Percentiles rank a stretch among this genome's conserved stretches.
phyloP scores from a whole-genome alignment of 495 filamentous ascomycete genomes.

The Xylaria intraflava region DNA sequence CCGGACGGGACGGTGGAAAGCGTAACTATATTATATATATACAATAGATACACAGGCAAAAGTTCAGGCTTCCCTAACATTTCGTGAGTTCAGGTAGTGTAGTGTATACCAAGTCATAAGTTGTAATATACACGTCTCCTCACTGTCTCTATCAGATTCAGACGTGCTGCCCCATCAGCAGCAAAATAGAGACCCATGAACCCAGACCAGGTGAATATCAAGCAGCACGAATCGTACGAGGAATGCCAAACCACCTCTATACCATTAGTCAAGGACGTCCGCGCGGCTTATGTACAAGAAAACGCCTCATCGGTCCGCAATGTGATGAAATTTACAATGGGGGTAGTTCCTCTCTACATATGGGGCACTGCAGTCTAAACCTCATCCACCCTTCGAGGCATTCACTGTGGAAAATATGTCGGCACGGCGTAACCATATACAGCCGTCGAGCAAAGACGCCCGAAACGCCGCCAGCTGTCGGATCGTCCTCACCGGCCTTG shows the following conservation, averaged over 20 bases:
- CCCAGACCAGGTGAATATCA: too few species aligned
- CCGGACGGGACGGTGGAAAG: too few species aligned
- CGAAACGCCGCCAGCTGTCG: conserved; percentile 49
- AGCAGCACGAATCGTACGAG: too few species aligned
- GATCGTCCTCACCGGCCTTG: conserved; percentile 47
- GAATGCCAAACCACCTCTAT: not conserved
- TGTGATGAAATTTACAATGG: conserved; percentile 51
- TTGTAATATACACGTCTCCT: too few species aligned
- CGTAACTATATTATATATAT: too few species aligned
- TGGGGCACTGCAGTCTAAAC: conserved; percentile 87
- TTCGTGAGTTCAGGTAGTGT: too few species aligned
- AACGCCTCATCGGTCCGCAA: not conserved
- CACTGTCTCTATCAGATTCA: too few species aligned
- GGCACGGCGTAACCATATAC: conserved; percentile 97
- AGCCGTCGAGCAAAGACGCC: conserved; percentile 67
- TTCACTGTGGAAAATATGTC: conserved; percentile 89
- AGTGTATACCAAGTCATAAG: too few species aligned
- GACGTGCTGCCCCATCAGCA: too few species aligned
- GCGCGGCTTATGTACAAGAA: not conserved
- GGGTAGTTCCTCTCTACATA: conserved; percentile 84
- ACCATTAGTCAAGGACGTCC: not conserved
- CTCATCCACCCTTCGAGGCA: conserved; percentile 97
- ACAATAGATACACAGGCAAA: too few species aligned
- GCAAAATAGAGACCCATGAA: not conserved
- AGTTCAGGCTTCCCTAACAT: too few species aligned